These are phyloP conservation scores for Suillus subaureus DNA, from an alignment of 768 basidiomycete species.

Conservation along the genomic window DNA sequence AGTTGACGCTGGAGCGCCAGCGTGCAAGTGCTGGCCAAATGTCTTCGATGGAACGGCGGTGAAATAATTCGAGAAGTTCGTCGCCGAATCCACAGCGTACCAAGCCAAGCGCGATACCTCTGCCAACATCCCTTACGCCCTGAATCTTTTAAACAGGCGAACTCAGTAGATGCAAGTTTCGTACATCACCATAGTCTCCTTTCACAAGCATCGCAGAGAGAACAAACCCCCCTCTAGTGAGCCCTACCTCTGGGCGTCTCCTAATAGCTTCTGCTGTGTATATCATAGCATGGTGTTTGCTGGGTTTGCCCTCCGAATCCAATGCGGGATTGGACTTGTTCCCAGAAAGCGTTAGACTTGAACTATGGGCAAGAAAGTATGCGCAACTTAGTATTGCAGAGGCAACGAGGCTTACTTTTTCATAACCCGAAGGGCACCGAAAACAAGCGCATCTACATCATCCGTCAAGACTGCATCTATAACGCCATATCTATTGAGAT, in stretches of 20 bases:
- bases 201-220: conserved; percentile 37
- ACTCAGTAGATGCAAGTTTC: neutral
- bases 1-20: conserved; percentile 27
- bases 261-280: conserved; percentile 26
- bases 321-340: conserved; percentile 28
- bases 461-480: conserved; percentile 53
- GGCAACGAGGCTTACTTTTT: conserved; percentile 36
- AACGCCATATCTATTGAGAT: conserved; percentile 38
- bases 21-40: conserved; percentile 21
- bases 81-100: conserved; percentile 31
- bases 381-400: neutral
- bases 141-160: neutral
- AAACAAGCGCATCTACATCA: conserved; percentile 50
- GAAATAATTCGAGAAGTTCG: conserved; percentile 22
- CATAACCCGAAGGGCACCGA: conserved; percentile 45
- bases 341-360: conserved; percentile 26
- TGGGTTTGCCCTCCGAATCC: conserved; percentile 25
- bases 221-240: conserved; percentile 34
- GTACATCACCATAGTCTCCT: conserved; percentile 39
- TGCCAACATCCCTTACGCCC: conserved; percentile 24
- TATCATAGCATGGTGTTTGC: conserved; percentile 25
- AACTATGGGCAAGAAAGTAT: conserved; percentile 7
- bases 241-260: conserved; percentile 21
- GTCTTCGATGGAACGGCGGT: conserved; percentile 12
- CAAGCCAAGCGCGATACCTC: conserved; percentile 24